Base-by-base conservation (phyloP, 2,329 filamentous ascomycete species). In the Alternaria burnsii region DNA sequence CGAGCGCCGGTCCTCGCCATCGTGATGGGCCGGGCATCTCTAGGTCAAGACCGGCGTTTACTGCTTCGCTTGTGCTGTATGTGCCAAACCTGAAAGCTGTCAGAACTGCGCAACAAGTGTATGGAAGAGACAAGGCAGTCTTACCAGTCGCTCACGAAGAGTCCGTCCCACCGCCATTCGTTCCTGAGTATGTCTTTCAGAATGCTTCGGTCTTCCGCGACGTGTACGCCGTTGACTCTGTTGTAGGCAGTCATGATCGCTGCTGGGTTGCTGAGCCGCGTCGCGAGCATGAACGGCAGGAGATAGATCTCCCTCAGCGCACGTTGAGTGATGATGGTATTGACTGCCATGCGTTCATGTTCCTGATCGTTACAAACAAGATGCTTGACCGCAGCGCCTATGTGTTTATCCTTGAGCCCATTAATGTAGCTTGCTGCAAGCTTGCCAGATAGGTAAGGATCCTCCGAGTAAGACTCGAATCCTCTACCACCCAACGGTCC, bases 311-410 rank as follows among this genome's bases (percentile, higher is more conserved):
- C 61, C 18, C 88, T 82, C 36, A 91, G 76, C 1, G 87, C 82
- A 18, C 88, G 81, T 66, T 90, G 87, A 24, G 84, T 82, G 18
- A 90, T 79, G 9, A 84, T 78, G 2, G 85, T 85, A 69, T 90
- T 82, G 56, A 89, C 82, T 0, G 84, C 87, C 62, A 87, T 78
- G 40, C 87, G 82, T 69, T 86, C 79, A 1, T 88, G 88, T 75
- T 91, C 88, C 69, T 89, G 84, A 69, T 91, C 88, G 58, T 90
- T 90, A 22, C 81, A 85, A 10, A 88, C 87, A 60, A 88, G 89
- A 40, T 88, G 91, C 81, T 94, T 94, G 60, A 58, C 26, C 18
- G 55, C 46, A 9, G 65, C 54, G 20, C 22, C 51, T 16, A 66
- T 43, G 12, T 55, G 55, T 30, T 58, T 46, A 5, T 82, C 82